phyloP scores from a whole-genome alignment of 1,284 basidiomycete genomes.

The Rhodotorula sp. region DNA sequence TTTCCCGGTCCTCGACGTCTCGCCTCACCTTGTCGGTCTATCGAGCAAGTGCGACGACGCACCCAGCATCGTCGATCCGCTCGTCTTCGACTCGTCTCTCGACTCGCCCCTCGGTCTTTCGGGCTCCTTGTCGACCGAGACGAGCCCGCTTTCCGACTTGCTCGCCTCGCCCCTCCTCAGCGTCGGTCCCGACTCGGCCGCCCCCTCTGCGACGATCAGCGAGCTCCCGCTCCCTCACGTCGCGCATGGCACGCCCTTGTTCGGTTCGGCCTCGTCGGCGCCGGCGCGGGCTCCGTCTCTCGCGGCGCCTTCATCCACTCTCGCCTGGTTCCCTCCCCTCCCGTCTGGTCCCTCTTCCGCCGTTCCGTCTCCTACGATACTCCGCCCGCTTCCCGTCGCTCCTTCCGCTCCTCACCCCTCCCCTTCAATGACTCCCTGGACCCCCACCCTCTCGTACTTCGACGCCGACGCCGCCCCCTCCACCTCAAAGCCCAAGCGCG shows the following conservation, averaged over 20 bases:
- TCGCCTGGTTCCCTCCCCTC: conserved; percentile 15
- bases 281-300: background rate
- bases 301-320: background rate
- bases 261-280: background rate
- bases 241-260: background rate
- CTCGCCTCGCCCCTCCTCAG: conserved; percentile 31
- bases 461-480: background rate
- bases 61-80: background rate
- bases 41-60: background rate
- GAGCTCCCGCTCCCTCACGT: conserved; percentile 47
- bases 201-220: conserved; percentile 41
- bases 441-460: background rate
- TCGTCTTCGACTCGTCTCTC: conserved; percentile 21
- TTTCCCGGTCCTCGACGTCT: conserved; percentile 1
- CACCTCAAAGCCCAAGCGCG: background rate
- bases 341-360: conserved; percentile 1
- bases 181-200: conserved; percentile 2
- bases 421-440: background rate
- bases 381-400: conserved; percentile 48
- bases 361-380: conserved; percentile 43
- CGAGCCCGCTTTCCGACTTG: conserved; percentile 27
- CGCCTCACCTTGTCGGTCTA: background rate
- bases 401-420: conserved; percentile 48
- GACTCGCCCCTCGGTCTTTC: conserved; percentile 29
- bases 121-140: background rate